Percentiles rank a stretch among this genome's conserved stretches.
Conservation (phyloP, 2,329 filamentous ascomycete species). For the Akanthomyces lecanii region DNA sequence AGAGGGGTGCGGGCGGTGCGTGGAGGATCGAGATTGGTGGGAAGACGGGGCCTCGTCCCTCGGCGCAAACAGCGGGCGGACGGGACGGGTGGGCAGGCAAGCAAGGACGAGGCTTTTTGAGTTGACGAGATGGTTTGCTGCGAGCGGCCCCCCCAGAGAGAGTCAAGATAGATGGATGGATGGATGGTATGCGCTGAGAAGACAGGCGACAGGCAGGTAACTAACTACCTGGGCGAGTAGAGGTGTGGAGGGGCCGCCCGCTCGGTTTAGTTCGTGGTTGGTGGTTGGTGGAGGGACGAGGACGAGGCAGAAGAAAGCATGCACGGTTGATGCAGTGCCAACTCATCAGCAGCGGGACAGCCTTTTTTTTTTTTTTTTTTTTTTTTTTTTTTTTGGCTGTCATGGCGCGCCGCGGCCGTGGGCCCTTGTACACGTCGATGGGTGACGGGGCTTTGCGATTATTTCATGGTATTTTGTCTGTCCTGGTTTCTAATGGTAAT, state of each 20-base stretch:
- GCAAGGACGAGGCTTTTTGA: neutral
- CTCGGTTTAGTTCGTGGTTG: neutral
- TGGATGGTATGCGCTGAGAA: no score
- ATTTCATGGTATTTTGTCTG: no score
- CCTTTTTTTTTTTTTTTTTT: no score
- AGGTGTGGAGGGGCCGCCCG: neutral
- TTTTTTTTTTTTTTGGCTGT: neutral
- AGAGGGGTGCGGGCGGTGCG: no score
- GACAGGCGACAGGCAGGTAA: no score
- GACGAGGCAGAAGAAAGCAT: neutral
- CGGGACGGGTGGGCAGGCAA: neutral
- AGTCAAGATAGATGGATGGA: no score
- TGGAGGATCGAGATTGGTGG: neutral
- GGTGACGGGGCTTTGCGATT: neutral
- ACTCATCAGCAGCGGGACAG: constrained; percentile 1
- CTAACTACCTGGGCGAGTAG: neutral
- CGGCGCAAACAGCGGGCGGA: neutral
- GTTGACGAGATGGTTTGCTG: neutral
- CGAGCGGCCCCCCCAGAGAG: neutral
- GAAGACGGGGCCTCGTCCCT: neutral
- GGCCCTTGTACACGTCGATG: constrained; percentile 11
- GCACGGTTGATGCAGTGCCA: constrained; percentile 16
- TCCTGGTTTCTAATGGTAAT: no score
- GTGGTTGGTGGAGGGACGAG: neutral
- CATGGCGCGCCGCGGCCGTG: constrained; percentile 1